Evolutionary conservation across 305 asterid species (phyloP).

Genomic region (Fraxinus baroniana): DNA sequence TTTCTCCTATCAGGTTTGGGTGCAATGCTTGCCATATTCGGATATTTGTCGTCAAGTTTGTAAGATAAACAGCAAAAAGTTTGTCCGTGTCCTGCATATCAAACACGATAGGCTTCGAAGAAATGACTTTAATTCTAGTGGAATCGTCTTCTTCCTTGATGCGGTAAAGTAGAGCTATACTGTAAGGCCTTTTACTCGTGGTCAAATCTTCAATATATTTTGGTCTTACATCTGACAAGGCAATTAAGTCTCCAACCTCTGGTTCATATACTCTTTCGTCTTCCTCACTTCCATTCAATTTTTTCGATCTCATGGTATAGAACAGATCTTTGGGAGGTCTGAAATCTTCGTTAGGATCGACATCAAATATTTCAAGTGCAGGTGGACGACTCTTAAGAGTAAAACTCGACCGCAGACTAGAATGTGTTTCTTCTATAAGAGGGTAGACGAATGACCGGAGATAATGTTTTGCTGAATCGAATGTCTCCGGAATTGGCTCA

Average conservation of each 20-base stretch:
- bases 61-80: constrained; percentile 38
- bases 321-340: constrained; percentile 15
- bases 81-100: not conserved
- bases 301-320: constrained; percentile 14
- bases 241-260: constrained; percentile 39
- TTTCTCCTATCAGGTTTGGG: constrained; percentile 7
- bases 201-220: constrained; percentile 34
- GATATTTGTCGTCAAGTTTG: constrained; percentile 43
- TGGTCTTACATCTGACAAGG: constrained; percentile 37
- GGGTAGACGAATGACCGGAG: constrained; percentile 9
- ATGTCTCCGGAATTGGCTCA: constrained; percentile 32
- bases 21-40: constrained; percentile 50
- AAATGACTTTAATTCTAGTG: not conserved
- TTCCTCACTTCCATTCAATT: not conserved
- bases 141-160: not conserved
- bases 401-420: constrained; percentile 37
- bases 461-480: constrained; percentile 30
- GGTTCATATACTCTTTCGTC: constrained; percentile 29
- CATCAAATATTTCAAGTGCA: constrained; percentile 17
- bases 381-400: constrained; percentile 26
- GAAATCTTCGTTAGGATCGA: not conserved
- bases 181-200: constrained; percentile 27
- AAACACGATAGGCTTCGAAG: constrained; percentile 31
- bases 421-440: constrained; percentile 45
- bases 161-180: constrained; percentile 36